Percentiles rank a stretch among this genome's conserved stretches.
Evolutionary conservation across 139 green algal genomes (phyloP).

Genomic region (Edaphochlamys debaryana): DNA sequence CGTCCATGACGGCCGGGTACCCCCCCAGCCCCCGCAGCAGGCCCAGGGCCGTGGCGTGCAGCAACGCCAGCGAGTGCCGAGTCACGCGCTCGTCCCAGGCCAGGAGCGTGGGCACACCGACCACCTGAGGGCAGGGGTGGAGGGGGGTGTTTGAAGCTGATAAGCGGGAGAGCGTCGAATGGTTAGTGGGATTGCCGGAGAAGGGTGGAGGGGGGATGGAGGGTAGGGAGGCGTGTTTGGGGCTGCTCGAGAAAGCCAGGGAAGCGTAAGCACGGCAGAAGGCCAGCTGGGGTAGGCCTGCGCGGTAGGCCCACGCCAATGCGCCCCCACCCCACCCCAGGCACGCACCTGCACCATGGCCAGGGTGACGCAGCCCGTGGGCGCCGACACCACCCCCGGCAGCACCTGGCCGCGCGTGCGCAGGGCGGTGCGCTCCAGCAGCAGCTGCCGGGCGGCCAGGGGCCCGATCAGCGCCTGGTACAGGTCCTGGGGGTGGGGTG

Average conservation of each 20-base stretch:
- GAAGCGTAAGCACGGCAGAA: too few species aligned
- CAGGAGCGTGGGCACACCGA: neutral
- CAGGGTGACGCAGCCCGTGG: constrained; percentile 1
- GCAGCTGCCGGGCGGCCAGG: constrained; percentile 24
- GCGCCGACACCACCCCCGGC: constrained; percentile 37
- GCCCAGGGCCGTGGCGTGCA: constrained; percentile 2
- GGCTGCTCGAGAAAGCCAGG: too few species aligned
- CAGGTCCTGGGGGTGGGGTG: constrained; percentile 4
- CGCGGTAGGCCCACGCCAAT: too few species aligned
- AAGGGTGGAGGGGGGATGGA: too few species aligned
- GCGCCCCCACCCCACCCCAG: too few species aligned
- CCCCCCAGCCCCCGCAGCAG: constrained; percentile 15
- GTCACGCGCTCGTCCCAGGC: constrained; percentile 9
- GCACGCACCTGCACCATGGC: constrained; percentile 21
- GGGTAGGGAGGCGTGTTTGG: too few species aligned
- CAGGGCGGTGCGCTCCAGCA: constrained; percentile 24
- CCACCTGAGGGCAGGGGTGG: neutral
- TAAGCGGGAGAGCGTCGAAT: too few species aligned
- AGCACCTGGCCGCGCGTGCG: constrained; percentile 6
- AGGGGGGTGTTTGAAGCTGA: too few species aligned
- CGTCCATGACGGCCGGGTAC: constrained; percentile 5
- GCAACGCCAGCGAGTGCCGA: neutral
- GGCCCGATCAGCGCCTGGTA: constrained; percentile 17
- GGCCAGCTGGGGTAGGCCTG: too few species aligned
- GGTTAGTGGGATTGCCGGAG: too few species aligned